phyloP scores from a whole-genome alignment of 1,139 yeast genomes.

The Kazachstania sp. region DNA sequence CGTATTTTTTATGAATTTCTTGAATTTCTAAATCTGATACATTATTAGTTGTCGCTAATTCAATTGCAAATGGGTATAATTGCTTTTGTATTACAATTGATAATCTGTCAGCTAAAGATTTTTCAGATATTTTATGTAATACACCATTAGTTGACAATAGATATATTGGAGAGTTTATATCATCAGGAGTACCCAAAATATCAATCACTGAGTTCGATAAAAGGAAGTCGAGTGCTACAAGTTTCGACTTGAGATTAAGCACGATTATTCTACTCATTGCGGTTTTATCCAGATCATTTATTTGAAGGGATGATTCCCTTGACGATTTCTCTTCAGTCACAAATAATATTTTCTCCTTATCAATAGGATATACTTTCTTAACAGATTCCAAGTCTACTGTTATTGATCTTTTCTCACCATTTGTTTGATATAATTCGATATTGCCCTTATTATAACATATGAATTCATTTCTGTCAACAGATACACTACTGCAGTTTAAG shows the following conservation, averaged over 20 bases:
- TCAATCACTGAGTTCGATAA: constrained; percentile 56
- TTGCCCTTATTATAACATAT: constrained; percentile 29
- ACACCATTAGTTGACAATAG: constrained; percentile 70
- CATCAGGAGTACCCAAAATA: constrained; percentile 38
- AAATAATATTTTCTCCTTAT: constrained; percentile 38
- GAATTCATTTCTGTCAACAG: constrained; percentile 20
- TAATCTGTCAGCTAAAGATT: constrained; percentile 57
- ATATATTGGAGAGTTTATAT: constrained; percentile 42
- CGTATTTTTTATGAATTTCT: constrained; percentile 57
- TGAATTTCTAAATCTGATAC: constrained; percentile 31
- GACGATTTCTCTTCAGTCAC: constrained; percentile 27
- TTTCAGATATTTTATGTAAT: constrained; percentile 60
- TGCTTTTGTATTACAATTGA: constrained; percentile 63
- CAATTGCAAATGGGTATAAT: constrained; percentile 63
- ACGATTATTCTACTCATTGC: constrained; percentile 46
- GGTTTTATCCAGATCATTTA: constrained; percentile 27
- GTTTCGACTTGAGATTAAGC: constrained; percentile 60
- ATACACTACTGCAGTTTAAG: constrained; percentile 52
- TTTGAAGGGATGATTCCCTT: constrained; percentile 24
- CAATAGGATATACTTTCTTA: constrained; percentile 38
- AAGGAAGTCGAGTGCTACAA: constrained; percentile 61
- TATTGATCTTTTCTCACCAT: constrained; percentile 50
- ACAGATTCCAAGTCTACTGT: constrained; percentile 50
- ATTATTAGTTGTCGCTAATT: constrained; percentile 46
- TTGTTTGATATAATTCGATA: constrained; percentile 33